A percentile compares a stretch with the other conserved stretches of the same genome.
phyloP scores from a whole-genome alignment of 169 alveolate species.

The Babesia bovis region DNA sequence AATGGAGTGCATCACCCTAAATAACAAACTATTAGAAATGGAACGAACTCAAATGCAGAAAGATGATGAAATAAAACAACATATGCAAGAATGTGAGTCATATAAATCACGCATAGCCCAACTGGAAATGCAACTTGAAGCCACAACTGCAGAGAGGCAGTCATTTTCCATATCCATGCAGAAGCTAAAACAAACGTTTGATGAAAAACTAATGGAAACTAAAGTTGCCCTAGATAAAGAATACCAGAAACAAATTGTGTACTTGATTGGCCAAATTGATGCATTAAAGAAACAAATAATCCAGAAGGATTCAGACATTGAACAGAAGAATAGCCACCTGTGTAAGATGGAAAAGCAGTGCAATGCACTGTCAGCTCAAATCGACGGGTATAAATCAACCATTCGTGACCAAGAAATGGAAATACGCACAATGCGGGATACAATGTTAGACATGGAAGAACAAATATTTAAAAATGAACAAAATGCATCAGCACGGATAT shows the following conservation, averaged over 20 bases:
- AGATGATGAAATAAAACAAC: slow-evolving; percentile 36
- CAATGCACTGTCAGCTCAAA: slow-evolving; percentile 8
- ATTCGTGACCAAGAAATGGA: slow-evolving; percentile 20
- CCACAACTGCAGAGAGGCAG: slow-evolving; percentile 27
- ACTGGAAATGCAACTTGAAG: slow-evolving; percentile 5
- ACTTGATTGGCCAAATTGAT: slow-evolving; percentile 36
- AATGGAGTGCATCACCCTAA: slow-evolving; percentile 17
- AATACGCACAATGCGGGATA: slow-evolving; percentile 8
- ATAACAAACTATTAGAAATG: slow-evolving; percentile 25
- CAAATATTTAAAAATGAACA: slow-evolving; percentile 28
- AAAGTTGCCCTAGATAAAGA: slow-evolving; percentile 45
- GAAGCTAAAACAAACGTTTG: slow-evolving; percentile 34
- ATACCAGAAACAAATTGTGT: slow-evolving; percentile 34
- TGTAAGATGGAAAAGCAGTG: slow-evolving; percentile 29
- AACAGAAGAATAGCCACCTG: slow-evolving; percentile 14
- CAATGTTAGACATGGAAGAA: slow-evolving; percentile 45
- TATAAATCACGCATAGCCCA: background rate
- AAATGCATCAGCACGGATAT: slow-evolving; percentile 22
- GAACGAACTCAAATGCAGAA: slow-evolving; percentile 50
- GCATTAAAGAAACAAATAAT: slow-evolving; percentile 2
- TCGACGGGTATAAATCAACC: background rate
- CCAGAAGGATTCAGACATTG: slow-evolving; percentile 30
- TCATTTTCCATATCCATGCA: slow-evolving; percentile 30
- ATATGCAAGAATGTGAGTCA: background rate
- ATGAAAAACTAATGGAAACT: slow-evolving; percentile 23